Evolutionary conservation across 768 basidiomycete species (phyloP).

Genomic region (Cubamyces lactineus): DNA sequence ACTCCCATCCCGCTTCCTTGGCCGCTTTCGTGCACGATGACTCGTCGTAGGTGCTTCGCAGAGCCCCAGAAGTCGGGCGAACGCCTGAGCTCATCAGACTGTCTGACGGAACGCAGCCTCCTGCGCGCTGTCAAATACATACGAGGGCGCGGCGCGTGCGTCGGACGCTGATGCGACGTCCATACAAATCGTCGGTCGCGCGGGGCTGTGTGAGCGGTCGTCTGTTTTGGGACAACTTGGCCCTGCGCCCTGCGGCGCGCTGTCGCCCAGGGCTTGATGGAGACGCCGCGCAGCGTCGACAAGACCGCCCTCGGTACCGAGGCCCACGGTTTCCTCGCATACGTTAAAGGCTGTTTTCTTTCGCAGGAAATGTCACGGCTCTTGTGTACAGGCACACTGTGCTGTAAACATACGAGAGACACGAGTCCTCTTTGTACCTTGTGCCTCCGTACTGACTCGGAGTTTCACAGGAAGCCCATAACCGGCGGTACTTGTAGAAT

Average conservation of each 20-base stretch:
- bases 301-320: background rate
- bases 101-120: background rate
- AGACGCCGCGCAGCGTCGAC: background rate
- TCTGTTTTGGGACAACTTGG: background rate
- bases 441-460: no score
- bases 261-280: conserved; percentile 7
- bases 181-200: background rate
- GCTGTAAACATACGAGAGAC: no score
- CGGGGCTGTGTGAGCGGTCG: conserved; percentile 3
- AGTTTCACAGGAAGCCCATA: no score
- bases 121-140: no score
- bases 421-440: no score
- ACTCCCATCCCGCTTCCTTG: no score
- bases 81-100: background rate
- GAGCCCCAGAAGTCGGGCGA: background rate
- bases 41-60: conserved; percentile 5
- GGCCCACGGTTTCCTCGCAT: background rate
- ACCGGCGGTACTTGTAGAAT: no score
- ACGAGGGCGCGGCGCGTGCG: background rate
- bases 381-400: background rate
- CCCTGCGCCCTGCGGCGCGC: background rate
- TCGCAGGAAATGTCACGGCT: no score
- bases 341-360: no score
- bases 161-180: background rate
- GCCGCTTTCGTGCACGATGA: background rate